A percentile compares a stretch with the other conserved stretches of the same genome.
phyloP scores from a whole-genome alignment of 2,329 filamentous ascomycete genomes.

The Metarhizium rileyi region DNA sequence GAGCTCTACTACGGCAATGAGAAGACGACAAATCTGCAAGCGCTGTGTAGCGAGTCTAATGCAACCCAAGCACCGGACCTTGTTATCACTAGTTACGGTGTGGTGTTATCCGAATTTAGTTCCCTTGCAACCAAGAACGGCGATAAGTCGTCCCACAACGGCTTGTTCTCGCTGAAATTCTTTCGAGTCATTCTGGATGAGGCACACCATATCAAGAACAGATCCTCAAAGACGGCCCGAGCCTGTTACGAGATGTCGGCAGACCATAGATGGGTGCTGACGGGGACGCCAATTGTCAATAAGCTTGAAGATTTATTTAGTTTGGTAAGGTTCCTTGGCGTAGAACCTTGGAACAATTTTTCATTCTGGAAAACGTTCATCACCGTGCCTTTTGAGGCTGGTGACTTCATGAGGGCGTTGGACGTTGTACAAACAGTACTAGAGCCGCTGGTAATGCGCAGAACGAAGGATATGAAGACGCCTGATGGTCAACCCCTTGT shows the following conservation, averaged over 20 bases:
- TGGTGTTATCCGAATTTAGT: constrained; percentile 76
- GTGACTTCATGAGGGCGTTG: constrained; percentile 84
- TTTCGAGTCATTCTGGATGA: constrained; percentile 94
- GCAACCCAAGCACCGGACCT: constrained; percentile 71
- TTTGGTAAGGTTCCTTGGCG: constrained; percentile 80
- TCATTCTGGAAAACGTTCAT: constrained; percentile 99
- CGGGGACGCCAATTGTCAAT: constrained; percentile 95
- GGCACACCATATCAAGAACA: constrained; percentile 85
- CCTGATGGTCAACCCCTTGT: constrained; percentile 70
- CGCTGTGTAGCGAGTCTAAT: constrained; percentile 68
- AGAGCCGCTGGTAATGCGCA: constrained; percentile 86
- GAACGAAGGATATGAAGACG: constrained; percentile 98
- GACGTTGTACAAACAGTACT: constrained; percentile 96
- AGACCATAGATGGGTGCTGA: constrained; percentile 83
- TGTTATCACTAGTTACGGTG: constrained; percentile 90
- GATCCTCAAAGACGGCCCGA: constrained; percentile 84
- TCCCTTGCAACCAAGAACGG: constrained; percentile 58
- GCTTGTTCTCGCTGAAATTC: constrained; percentile 87
- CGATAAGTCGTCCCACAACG: constrained; percentile 55
- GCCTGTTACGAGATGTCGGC: constrained; percentile 87
- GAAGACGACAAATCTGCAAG: constrained; percentile 68
- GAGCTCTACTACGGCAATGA: constrained; percentile 90
- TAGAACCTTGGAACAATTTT: constrained; percentile 98
- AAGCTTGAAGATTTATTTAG: constrained; percentile 91
- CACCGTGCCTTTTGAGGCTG: constrained; percentile 91